Conservation (phyloP, 116 monocot species). For the Phalaenopsis hybrid region DNA sequence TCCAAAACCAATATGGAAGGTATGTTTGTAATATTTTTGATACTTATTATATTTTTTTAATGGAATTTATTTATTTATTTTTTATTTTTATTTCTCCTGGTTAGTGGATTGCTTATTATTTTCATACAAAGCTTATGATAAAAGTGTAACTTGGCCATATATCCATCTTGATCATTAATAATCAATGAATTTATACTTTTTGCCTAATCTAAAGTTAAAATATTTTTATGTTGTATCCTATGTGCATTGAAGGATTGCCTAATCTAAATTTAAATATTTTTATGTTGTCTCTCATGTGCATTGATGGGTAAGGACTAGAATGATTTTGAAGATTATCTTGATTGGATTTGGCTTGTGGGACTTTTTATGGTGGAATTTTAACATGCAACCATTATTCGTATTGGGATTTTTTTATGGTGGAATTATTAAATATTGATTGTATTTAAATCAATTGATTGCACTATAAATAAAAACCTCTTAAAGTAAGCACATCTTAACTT, state of each 20-base stretch:
- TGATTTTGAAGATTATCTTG: neutral
- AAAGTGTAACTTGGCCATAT: neutral
- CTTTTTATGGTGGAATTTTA: neutral
- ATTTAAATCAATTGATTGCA: neutral
- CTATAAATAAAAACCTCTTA: neutral
- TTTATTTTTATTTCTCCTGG: neutral
- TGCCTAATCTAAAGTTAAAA: neutral
- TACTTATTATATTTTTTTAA: neutral
- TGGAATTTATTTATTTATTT: neutral
- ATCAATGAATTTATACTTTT: neutral
- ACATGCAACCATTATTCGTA: neutral
- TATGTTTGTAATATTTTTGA: constrained; percentile 2
- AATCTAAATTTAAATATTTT: neutral
- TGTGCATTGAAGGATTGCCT: neutral
- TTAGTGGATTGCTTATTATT: neutral
- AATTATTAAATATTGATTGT: neutral
- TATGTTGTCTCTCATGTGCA: neutral
- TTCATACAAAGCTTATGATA: neutral
- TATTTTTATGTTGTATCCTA: neutral
- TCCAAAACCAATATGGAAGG: constrained; percentile 72
- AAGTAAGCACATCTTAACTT: neutral
- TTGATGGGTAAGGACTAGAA: neutral
- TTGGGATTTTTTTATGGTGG: neutral
- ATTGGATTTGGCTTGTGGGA: neutral
- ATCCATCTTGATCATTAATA: neutral